Evolutionary conservation across 257 asterid genomes (phyloP).

Genomic region (Knoxia roxburghii): DNA sequence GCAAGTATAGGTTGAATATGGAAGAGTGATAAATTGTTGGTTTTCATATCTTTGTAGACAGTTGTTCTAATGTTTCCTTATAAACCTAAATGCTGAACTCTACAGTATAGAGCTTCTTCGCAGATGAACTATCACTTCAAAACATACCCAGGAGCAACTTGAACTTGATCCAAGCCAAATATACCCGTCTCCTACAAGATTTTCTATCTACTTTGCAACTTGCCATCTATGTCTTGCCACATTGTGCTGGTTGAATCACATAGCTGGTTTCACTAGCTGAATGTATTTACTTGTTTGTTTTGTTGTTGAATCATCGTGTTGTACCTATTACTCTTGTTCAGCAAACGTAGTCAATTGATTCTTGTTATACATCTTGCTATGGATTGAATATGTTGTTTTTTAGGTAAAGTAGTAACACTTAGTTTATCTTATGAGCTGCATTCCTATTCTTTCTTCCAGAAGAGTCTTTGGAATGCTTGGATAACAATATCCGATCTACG

Average conservation of each 20-base stretch:
- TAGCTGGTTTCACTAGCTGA: neutral
- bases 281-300: neutral
- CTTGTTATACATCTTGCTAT: neutral
- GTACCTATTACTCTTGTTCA: neutral
- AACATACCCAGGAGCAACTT: neutral
- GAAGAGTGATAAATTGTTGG: neutral
- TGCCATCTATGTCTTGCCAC: neutral
- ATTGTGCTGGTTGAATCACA: neutral
- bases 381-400: neutral
- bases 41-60: neutral
- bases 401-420: neutral
- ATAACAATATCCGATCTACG: conserved; percentile 87
- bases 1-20: neutral
- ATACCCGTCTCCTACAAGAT: neutral
- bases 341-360: neutral
- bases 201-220: neutral
- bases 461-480: conserved; percentile 90
- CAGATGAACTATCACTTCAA: neutral
- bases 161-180: neutral
- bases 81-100: neutral
- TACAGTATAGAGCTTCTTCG: neutral
- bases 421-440: conserved; percentile 3
- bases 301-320: neutral
- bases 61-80: neutral
- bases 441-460: conserved; percentile 39